Evolutionary conservation across 2,329 filamentous ascomycete species (phyloP), one percentile per base, ranked within the genome.

Genomic region (Annulohypoxylon truncatum): DNA sequence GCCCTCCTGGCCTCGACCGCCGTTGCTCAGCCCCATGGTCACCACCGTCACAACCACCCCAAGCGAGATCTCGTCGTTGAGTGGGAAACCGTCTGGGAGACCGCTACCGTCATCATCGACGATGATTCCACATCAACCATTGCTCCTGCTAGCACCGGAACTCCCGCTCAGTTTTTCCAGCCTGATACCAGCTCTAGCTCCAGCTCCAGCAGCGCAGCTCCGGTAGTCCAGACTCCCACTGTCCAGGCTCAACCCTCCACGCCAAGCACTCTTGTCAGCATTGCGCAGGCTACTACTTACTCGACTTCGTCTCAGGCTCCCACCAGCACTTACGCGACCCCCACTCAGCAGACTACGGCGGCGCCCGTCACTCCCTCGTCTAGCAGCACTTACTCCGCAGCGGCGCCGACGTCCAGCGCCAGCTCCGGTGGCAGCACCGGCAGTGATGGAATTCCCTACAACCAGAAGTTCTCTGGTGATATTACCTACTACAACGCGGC

Each of bases 401-500:
- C 67, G 5, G 55, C 68, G 20, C 66, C 64, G 18, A 48, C 60
- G 6, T 54, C 66, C 54, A 26, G 54, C 51, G 24, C 51, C 48
- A 33, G 58, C 53, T 42, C 63, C 31, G 65, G 59, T 68, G 67
- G 73, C 60, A 69, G 69, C 61, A 67, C 73, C 26, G 58, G 71
- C 61, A 68, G 71, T 67, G 69, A 72, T 55, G 73, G 74, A 31
- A 71, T 70, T 54, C 62, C 67, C 38, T 69, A 64, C 46, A 65
- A 15, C 59, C 22, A 61, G 71, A 28, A 83, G 78, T 78, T 79
- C 80, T 74, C 76, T 0, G 92, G 92, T 66, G 86, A 94, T 52
- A 84, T 93, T 71, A 96, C 93, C 64, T 94, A 87, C 83, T 96
- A 92, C 81, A 80, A 83, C 40, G 82, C 90, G 50, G 92, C 90